Evolutionary conservation across 2,329 filamentous ascomycete species (phyloP), one percentile per base, ranked within the genome.

Genomic region (Exophiala sideris): DNA sequence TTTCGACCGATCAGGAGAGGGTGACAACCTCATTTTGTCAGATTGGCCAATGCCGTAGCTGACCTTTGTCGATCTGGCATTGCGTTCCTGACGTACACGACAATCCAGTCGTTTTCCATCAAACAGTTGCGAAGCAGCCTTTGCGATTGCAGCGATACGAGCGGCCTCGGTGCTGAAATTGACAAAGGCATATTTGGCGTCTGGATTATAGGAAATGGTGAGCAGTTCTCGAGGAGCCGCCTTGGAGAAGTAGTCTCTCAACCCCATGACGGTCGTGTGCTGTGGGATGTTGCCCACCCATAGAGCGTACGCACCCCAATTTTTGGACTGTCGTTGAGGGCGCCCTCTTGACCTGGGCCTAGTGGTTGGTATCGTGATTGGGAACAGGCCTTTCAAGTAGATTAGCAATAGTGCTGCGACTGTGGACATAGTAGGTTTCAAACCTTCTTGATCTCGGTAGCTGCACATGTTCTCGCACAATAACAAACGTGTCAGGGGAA

Each of bases 221-320:
- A 57, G 50, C 29, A 60, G 36, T n/a, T 49, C 44, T 9, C 32
- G 14, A 7, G 44, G 48, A n/a, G 36, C 14, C 1, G 56, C 40
- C 5, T 46, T 21, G 32, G 42, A 51, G 46, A 60, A 57, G 35
- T 57, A 60, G 45, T 60, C 50, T 29, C 54, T 32, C 8, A 60
- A 54, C 38, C 32, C 49, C 51, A 60, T 54, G 34, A 60, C 41
- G 11, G 50, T 57, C 16, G 51, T 46, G 16, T 55, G 42, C 14
- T 33, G 16, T 20, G 57, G 54, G 10, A 60, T 60, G n/a, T 60
- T 60, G 35, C 57, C 57, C 5, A 60, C 54, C 57, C 57, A 60
- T 50, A 59, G 33, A 5, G 57, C 53, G 38, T 54, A 39, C 3
- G 54, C 49, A 24, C 50, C 57, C 53, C 51, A 53, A 16, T 34